A percentile compares a stretch with the other conserved stretches of the same genome.
Conservation (phyloP, 495 filamentous ascomycete genomes). For the Bacidia rubella region DNA sequence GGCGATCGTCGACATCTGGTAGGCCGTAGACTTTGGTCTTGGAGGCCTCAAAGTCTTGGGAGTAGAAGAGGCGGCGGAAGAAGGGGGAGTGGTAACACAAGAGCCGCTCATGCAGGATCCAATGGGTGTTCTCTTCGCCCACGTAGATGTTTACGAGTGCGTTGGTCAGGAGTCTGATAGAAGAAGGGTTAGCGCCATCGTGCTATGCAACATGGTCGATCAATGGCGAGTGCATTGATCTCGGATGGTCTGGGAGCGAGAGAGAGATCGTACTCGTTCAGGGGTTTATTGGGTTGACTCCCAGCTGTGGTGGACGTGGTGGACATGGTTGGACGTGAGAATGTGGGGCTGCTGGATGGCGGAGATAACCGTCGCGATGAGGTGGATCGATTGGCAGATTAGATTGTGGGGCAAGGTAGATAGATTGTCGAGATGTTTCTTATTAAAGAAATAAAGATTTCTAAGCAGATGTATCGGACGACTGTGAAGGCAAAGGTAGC, state of each 20-base stretch:
- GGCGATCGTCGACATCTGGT: slow-evolving; percentile 31
- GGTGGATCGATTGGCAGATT: neutral
- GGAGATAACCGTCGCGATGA: neutral
- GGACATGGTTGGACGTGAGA: slow-evolving; percentile 5
- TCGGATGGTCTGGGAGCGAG: neutral
- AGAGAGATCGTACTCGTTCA: slow-evolving; percentile 15
- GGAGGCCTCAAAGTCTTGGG: slow-evolving; percentile 16
- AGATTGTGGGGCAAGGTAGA: neutral
- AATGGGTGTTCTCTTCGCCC: slow-evolving; percentile 31
- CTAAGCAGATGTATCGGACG: neutral
- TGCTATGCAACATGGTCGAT: too few species aligned
- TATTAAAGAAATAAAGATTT: neutral
- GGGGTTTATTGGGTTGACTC: slow-evolving; percentile 15
- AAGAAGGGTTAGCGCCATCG: too few species aligned
- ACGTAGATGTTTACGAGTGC: slow-evolving; percentile 38
- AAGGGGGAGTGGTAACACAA: slow-evolving; percentile 35
- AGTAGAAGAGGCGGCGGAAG: slow-evolving; percentile 35
- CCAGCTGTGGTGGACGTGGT: slow-evolving; percentile 5
- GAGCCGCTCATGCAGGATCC: slow-evolving; percentile 36
- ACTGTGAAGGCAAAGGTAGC: neutral
- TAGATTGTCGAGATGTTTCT: neutral
- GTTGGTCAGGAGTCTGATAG: slow-evolving; percentile 30
- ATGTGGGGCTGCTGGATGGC: neutral
- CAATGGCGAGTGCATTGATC: neutral
- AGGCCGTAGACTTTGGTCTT: slow-evolving; percentile 27